These are phyloP conservation scores for Gomphus sp. DNA, from an alignment of 1,284 basidiomycete genomes.

Conservation along the genomic window DNA sequence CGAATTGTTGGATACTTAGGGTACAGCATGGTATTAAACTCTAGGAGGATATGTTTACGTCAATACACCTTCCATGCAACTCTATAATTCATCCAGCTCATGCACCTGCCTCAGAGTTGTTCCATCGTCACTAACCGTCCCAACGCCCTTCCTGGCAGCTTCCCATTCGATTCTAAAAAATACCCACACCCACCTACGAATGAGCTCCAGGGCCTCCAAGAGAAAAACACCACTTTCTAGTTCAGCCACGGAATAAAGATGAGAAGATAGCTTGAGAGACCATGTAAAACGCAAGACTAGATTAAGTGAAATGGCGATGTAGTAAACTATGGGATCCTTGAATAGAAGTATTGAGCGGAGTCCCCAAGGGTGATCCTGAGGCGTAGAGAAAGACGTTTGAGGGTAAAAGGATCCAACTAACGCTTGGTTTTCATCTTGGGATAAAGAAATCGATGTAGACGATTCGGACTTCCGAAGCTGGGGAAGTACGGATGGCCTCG, in stretches of 20 bases:
- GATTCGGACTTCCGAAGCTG: conserved; percentile 24
- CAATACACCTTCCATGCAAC: neutral
- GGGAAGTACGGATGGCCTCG: conserved; percentile 23
- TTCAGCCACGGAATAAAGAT: conserved; percentile 78
- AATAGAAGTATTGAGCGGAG: conserved; percentile 66
- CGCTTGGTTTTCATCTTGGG: conserved; percentile 4
- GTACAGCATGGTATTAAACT: neutral
- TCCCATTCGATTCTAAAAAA: conserved; percentile 97
- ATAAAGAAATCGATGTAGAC: conserved; percentile 15
- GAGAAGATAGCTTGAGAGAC: conserved; percentile 86
- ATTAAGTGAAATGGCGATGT: conserved; percentile 77
- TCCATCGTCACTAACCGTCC: neutral
- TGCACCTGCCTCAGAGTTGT: neutral
- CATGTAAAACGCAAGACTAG: conserved; percentile 90
- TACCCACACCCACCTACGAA: conserved; percentile 94
- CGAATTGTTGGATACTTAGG: no score
- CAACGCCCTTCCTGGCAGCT: conserved; percentile 44
- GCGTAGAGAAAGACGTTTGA: conserved; percentile 19
- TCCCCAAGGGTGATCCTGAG: conserved; percentile 48
- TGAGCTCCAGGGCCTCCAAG: conserved; percentile 85
- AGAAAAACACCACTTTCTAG: conserved; percentile 82
- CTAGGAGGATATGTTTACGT: neutral
- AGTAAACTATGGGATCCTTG: conserved; percentile 74
- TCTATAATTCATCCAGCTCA: neutral
- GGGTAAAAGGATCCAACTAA: conserved; percentile 12